Base-by-base conservation (phyloP, 768 basidiomycete species). In the Mycena floridula region DNA sequence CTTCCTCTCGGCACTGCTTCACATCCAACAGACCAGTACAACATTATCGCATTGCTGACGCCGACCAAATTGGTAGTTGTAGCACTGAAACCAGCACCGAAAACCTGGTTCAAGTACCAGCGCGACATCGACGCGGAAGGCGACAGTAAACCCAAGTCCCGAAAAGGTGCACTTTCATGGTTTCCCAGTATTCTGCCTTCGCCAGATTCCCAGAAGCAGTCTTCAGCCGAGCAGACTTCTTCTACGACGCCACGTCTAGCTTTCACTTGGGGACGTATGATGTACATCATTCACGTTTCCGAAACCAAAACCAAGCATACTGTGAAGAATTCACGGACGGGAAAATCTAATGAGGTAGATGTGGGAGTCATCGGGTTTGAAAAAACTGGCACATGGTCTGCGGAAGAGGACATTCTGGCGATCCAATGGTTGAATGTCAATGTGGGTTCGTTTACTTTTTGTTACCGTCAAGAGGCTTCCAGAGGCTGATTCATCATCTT, bases 51-150 rank as follows among this genome's bases (percentile, higher is more conserved):
- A 0, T 63, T 99, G 37, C 72, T 98, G 24, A 99, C 96, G 0
- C 81, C 90, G 0, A 76, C 82, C 20, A 99, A 99, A 59, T 69
- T 98, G 3, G 88, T 99, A 11, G 77, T 98, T 26, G 92, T 98
- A 8, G 93, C 93, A 5, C 60, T 99, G 49, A 93, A 90, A 54
- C 96, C 96, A 3, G 76, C 80, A 0, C 89, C 96, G 7, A 82
- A 87, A 57, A 99, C 94, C 0, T 97, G 93, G 92, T 85, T 87
- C 56, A 83, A 89, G 56, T 76, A 71, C 43, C 68, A 80, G 47
- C 80, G 87, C 8, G 69, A 72, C 11, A 55, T 66, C 7, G 68
- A 72, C 21, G 76, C 76, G 44, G 69, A 69, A 7, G 65, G 63
- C 3, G 52, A 57, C n/a, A 59, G 62, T 46, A 68, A 65, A 50